Conservation (phyloP, 2,329 filamentous ascomycete species). For the Colletotrichum sp. region DNA sequence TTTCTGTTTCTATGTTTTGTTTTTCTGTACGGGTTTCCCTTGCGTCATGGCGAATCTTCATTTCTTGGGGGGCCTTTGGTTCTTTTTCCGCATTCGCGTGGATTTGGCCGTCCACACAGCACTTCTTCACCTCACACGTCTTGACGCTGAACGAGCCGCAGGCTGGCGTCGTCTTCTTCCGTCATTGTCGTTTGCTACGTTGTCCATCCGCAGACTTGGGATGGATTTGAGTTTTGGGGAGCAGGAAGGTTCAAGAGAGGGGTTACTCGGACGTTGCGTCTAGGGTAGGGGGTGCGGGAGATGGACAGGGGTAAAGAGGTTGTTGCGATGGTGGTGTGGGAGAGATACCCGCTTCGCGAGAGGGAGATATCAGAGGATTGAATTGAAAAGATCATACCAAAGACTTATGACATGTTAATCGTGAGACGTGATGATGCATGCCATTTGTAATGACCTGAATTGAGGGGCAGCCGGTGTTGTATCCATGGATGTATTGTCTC, state of each 20-base stretch:
- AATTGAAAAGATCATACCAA: background rate
- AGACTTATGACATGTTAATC: fast-evolving
- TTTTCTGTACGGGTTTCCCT: background rate
- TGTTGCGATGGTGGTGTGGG: background rate
- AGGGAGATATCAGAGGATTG: background rate
- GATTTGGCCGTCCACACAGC: background rate
- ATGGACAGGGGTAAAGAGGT: background rate
- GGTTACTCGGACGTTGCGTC: background rate
- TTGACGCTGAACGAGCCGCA: slow-evolving; percentile 6
- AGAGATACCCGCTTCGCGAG: background rate
- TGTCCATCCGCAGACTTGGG: background rate
- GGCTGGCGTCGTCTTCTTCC: slow-evolving; percentile 3
- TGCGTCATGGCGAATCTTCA: background rate
- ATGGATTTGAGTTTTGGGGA: slow-evolving; percentile 2
- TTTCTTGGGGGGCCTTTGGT: background rate
- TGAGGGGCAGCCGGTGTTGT: fast-evolving
- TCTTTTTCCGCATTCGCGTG: background rate
- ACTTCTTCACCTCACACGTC: background rate
- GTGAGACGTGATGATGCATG: background rate
- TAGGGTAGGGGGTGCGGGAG: background rate
- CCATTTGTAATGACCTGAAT: background rate
- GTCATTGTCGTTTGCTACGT: background rate
- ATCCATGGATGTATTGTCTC: too few relatives aligned
- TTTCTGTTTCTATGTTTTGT: background rate
- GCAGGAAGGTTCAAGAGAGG: background rate